Evolutionary conservation across 2,329 filamentous ascomycete genomes (phyloP), one percentile per base, ranked within the genome.

Genomic region (Aspergillus aculeatus): DNA sequence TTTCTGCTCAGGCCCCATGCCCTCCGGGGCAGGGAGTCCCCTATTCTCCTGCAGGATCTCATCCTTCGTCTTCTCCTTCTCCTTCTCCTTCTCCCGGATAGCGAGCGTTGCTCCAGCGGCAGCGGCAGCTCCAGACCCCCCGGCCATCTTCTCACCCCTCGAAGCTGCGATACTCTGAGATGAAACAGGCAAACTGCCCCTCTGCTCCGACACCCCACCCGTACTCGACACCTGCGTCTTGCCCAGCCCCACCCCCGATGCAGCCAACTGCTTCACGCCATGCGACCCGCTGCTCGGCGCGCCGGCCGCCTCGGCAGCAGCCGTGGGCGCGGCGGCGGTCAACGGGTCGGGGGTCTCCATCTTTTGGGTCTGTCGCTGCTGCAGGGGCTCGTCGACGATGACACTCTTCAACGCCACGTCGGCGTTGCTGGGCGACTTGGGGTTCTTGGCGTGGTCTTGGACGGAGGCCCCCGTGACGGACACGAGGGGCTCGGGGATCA

Each of bases 401-500:
- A 59, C 58, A 50, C 61, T 61, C 38, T 50, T 52, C 24, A 53
- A 31, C 2, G 56, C 59, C 6, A 50, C 41, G 24, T 50, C 49
- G 11, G 59, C 35, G 52, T 57, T 59, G 58, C 55, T 38, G 52
- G 55, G 41, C 26, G 53, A 55, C 41, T 35, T 47, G 41, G 53
- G 53, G 29, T 55, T 55, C n/a, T 47, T 41, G 29, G 57, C 57
- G 7, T 57, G 50, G 32, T 47, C 55, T 23, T 24, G 32, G 24
- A 52, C 35, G 31, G 41, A 35, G 12, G 26, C 35, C 16, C 9
- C 14, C 19, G 41, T 49, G n/a, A 23, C 50, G 19, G 65, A 66
- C 5, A 61, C 23, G 24, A 63, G 55, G 14, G 65, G 50, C 41
- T 66, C 66, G 5, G 64, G 54, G 49, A 64, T 62, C 10, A 61